Evolutionary conservation across 2,329 filamentous ascomycete species (phyloP), one percentile per base, ranked within the genome.

Genomic region (Xylariaceae sp.): DNA sequence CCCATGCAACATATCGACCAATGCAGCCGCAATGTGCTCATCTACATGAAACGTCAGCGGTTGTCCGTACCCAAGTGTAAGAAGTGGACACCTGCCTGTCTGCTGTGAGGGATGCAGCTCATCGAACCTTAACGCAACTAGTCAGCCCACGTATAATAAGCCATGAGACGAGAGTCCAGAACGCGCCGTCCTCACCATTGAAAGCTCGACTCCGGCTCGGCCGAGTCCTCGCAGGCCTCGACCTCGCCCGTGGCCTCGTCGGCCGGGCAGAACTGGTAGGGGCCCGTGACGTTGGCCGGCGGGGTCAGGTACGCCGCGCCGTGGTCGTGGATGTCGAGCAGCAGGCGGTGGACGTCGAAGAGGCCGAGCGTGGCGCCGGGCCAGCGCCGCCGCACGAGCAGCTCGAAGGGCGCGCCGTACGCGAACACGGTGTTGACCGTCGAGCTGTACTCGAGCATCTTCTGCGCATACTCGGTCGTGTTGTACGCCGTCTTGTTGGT

Each of bases 61-160:
- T 28, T 16, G n/a, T n/a, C n/a, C 12, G 9, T 26, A 5, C 7
- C 6, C 5, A 23, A 12, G 16, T 12, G 11, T 12, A 10, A 8
- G 10, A 16, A 18, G 29, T 15, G 25, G 27, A n/a, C 68, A 61
- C 48, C 70, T 60, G 56, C 75, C 70, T 6, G 78, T 70, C 57
- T 75, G 72, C 57, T 77, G 68, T 19, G 76, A 78, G 0, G 82
- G 81, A 60, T 90, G 84, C 51, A 89, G 55, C 51, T 78, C 72
- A 57, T 90, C 83, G 47, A 68, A 70, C 60, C 60, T 63, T n/a
- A 13, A 15, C 5, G 11, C 3, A 16, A 27, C 44, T 7, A 40
- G 38, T 19, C 13, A 16, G 9, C 25, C n/a, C 13, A 24, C 14
- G 3, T 7, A 23, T 25, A 10, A 17, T 12, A 14, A 28, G 17